Conservation (phyloP, 1,139 yeast species). For the Suhomyces coccinellae region DNA sequence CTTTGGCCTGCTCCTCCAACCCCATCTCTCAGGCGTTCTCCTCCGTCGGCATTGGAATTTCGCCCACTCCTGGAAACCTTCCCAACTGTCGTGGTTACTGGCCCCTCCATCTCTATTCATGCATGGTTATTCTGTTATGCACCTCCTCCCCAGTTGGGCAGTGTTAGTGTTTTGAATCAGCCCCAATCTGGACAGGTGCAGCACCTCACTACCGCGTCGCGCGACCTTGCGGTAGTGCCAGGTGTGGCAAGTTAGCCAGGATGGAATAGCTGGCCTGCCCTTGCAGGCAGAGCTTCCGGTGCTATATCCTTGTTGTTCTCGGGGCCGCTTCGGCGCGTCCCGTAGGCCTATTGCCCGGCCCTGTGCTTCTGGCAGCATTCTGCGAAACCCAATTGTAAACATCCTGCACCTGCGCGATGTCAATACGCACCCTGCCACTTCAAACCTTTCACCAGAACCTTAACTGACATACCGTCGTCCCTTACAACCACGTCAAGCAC, state of each 20-base stretch:
- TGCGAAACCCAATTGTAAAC: too few species aligned
- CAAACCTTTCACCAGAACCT: neutral
- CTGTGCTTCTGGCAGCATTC: too few species aligned
- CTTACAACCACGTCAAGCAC: neutral
- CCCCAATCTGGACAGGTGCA: neutral
- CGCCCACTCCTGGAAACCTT: too few species aligned
- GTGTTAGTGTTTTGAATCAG: slow-evolving; percentile 1
- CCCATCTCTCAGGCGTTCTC: too few species aligned
- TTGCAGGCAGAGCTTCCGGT: neutral
- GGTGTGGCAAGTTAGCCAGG: neutral
- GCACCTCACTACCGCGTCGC: neutral
- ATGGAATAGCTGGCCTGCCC: neutral
- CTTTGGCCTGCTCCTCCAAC: too few species aligned
- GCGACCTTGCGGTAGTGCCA: neutral
- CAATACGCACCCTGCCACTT: neutral
- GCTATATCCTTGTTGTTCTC: neutral
- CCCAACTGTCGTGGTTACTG: too few species aligned
- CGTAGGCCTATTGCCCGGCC: neutral
- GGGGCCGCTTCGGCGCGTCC: neutral
- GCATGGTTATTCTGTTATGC: neutral
- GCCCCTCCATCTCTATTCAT: too few species aligned
- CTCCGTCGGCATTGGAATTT: too few species aligned
- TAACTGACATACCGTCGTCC: neutral
- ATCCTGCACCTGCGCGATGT: too few species aligned
- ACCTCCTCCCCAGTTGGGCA: neutral